Evolutionary conservation across 225 moss, liverwort and hornwort genomes (phyloP).

Genomic region (Thuidium tamariscinum): DNA sequence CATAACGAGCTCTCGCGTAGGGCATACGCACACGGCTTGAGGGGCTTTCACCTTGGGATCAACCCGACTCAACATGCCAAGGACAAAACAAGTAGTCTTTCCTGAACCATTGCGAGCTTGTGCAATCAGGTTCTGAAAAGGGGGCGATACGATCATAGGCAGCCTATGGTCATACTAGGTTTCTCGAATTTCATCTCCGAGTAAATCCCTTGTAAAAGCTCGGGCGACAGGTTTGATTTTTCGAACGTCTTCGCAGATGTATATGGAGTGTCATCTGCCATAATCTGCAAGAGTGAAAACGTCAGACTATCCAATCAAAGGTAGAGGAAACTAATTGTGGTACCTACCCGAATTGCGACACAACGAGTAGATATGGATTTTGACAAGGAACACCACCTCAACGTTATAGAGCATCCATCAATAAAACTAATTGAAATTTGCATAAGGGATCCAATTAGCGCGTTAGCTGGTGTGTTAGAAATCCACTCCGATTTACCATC

Average conservation of each 20-base stretch:
- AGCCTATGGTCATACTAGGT: slow-evolving; percentile 91
- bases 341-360: neutral
- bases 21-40: slow-evolving; percentile 92
- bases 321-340: neutral
- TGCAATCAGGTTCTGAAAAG: slow-evolving; percentile 77
- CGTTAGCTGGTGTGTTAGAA: neutral
- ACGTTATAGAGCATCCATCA: neutral
- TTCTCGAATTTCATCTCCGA: slow-evolving; percentile 97
- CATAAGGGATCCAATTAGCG: neutral
- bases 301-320: neutral
- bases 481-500: neutral
- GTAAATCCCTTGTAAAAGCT: slow-evolving; percentile 72
- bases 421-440: neutral
- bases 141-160: slow-evolving; percentile 81
- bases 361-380: neutral
- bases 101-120: slow-evolving; percentile 99
- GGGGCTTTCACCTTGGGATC: slow-evolving; percentile 72
- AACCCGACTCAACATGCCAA: slow-evolving; percentile 92
- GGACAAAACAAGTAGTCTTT: slow-evolving; percentile 95
- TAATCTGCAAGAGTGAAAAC: slow-evolving; percentile 28
- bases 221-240: slow-evolving; percentile 60
- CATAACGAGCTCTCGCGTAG: slow-evolving; percentile 88
- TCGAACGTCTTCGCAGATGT: slow-evolving; percentile 77
- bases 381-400: neutral
- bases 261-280: slow-evolving; percentile 74